These are phyloP conservation scores for Trichophyton simii DNA, from an alignment of 2,329 filamentous ascomycete genomes.

Conservation along the genomic window DNA sequence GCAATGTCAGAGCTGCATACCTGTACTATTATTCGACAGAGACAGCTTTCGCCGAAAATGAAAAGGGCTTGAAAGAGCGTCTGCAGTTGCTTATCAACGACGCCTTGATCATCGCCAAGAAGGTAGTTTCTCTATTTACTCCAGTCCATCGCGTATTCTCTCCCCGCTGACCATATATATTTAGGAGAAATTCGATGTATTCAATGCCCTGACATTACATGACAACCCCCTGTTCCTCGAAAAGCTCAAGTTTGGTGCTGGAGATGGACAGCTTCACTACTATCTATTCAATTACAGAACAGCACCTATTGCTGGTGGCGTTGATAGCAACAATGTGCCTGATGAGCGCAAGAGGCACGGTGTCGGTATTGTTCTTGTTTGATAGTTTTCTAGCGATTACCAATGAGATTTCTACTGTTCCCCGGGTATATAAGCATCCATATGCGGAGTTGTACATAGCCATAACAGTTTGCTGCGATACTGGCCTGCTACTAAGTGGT, in stretches of 20 bases:
- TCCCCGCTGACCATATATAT: slow-evolving; percentile 16
- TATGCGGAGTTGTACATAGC: not conserved
- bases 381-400: slow-evolving; percentile 14
- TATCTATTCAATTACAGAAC: slow-evolving; percentile 97
- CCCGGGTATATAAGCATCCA: not conserved
- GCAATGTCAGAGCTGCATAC: slow-evolving; percentile 77
- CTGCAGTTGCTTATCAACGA: slow-evolving; percentile 73
- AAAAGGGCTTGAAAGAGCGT: slow-evolving; percentile 57
- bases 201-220: slow-evolving; percentile 86
- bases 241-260: slow-evolving; percentile 85
- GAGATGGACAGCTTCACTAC: slow-evolving; percentile 90
- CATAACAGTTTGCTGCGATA: no score
- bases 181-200: slow-evolving; percentile 74
- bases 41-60: slow-evolving; percentile 48
- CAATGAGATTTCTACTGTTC: not conserved
- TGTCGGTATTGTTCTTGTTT: slow-evolving; percentile 78
- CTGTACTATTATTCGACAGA: slow-evolving; percentile 95
- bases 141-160: not conserved
- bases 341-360: slow-evolving; percentile 71
- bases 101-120: slow-evolving; percentile 76
- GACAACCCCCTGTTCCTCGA: slow-evolving; percentile 91
- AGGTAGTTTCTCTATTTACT: slow-evolving; percentile 30
- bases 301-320: slow-evolving; percentile 69
- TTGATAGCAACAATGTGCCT: slow-evolving; percentile 64
- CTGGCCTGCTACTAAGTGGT: no score